Evolutionary conservation across 768 basidiomycete species (phyloP), one percentile per base, ranked within the genome.

Genomic region (Trametes punicea): DNA sequence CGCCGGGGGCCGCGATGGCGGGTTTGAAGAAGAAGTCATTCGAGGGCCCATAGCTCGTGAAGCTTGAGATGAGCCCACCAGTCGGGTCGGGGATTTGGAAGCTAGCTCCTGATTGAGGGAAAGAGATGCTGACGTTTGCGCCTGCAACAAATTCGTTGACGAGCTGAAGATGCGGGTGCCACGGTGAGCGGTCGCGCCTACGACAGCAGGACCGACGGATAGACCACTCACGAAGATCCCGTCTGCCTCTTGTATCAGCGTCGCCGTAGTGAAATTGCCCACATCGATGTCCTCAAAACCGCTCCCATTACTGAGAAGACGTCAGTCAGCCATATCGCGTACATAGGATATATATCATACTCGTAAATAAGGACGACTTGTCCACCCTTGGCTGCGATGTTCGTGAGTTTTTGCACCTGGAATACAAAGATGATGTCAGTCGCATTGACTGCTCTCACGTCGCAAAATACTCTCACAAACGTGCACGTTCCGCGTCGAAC

Each of bases 1-100:
- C 80, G 9, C 81, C 81, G 0, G 81, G 80, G 5, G 81, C 77
- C 26, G 80, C 71, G 48, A 83, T 65, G 10, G 80, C 72, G 9
- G 82, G 80, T 51, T 81, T 81, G 74, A 80, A 79, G 70, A 70
- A 77, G 59, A 83, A 73, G 62, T 86, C 83, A 63, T 83, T 79
- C 4, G 81, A 75, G 1, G 84, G 84, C 1, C 85, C 85, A 54
- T 79, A 83, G 46, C 77, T 76, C 31, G 80, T 77, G 68, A 82
- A 83, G 39, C 27, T 40, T 1, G 81, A 83, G 18, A 83, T 77
- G 39, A 83, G 73, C 11, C 84, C 84, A 16, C 82, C 84, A 4
- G 70, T 67, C 10, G 77, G 71, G 57, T 81, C 78, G 16, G 78
- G 76, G 66, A 79, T 74, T 25, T 77, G 65, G 48, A 72, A 70